phyloP scores from a whole-genome alignment of 495 filamentous ascomycete genomes.

The Tirmania nivea region DNA sequence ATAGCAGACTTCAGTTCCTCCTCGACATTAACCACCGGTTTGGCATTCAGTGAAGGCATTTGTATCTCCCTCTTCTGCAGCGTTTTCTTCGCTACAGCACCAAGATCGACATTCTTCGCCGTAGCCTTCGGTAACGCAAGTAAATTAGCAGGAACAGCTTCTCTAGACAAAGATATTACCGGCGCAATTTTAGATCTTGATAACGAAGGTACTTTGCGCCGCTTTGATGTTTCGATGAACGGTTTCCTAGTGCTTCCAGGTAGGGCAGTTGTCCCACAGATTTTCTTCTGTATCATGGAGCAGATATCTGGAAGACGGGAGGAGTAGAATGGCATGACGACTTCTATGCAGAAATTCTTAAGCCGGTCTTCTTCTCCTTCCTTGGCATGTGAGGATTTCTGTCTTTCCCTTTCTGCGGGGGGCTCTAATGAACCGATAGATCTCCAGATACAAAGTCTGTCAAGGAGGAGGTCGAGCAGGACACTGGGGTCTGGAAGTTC shows the following conservation, averaged over 20 bases:
- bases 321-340: slow-evolving; percentile 81
- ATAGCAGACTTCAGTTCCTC: slow-evolving; percentile 72
- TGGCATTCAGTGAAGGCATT: slow-evolving; percentile 30
- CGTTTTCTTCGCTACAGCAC: slow-evolving; percentile 22
- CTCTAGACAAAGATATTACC: slow-evolving; percentile 3
- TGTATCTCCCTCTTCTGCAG: slow-evolving; percentile 49
- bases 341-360: slow-evolving; percentile 70
- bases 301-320: slow-evolving; percentile 64
- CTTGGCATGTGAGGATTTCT: slow-evolving; percentile 18
- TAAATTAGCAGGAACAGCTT: slow-evolving; percentile 7
- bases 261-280: slow-evolving; percentile 51
- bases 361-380: slow-evolving; percentile 33
- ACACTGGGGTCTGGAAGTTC: slow-evolving; percentile 31
- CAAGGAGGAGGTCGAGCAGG: slow-evolving; percentile 64
- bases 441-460: slow-evolving; percentile 92
- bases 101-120: slow-evolving; percentile 35
- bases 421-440: slow-evolving; percentile 40
- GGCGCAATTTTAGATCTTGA: slow-evolving; percentile 11
- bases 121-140: slow-evolving; percentile 8
- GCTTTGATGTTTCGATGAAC: slow-evolving; percentile 40
- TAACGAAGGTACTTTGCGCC: slow-evolving; percentile 20
- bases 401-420: slow-evolving; percentile 31
- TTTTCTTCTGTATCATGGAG: slow-evolving; percentile 58
- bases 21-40: slow-evolving; percentile 48
- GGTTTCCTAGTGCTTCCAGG: slow-evolving; percentile 38